Base-by-base conservation (phyloP, 2,329 filamentous ascomycete species). In the Penicillium sp. region DNA sequence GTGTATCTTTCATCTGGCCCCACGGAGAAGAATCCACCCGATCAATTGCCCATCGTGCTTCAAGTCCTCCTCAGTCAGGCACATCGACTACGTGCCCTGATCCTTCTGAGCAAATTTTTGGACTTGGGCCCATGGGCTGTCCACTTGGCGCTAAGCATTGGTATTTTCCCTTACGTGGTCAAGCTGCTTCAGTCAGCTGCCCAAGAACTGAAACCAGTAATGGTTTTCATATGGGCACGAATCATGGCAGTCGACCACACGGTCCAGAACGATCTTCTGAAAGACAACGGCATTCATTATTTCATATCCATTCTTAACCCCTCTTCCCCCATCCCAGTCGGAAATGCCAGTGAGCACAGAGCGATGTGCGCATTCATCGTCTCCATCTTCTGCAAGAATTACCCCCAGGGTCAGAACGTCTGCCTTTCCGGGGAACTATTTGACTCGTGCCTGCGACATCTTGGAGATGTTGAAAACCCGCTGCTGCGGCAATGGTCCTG, bases 361-460 rank as follows among this genome's bases (percentile, higher is more conserved):
- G 93, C 93, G 29, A 98, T 98, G 93, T 97, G 93, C 63, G 90
- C 93, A 2, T 98, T 98, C 62, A 95, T 98, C 47, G 80, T 97
- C 28, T 86, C 91, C 17, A 94, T 96, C 78, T 88, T 98, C 48
- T 98, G 93, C 78, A 94, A 93, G 62, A 86, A 86, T 49, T 95
- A 95, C 66, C 86, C 84, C 50, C 87, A 93, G 48, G 93, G 91
- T 2, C 90, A 96, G 64, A 84, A 84, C 35, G 90, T 95, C 8
- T 96, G 90, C 61, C 83, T 96, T 53, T 87, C 87, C 51, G 86
- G 85, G 0, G 90, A 95, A 51, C 83, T 97, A 47, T 91, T 97
- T 73, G 82, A 85, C 25, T 91, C 85, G 54, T 97, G 91, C 60
- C 71, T 97, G 27, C 75, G 78, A 4, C 90, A 97, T 65, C 74